Evolutionary conservation across 2,329 filamentous ascomycete genomes (phyloP), one percentile per base, ranked within the genome.

Genomic region (Xylariales sp.): DNA sequence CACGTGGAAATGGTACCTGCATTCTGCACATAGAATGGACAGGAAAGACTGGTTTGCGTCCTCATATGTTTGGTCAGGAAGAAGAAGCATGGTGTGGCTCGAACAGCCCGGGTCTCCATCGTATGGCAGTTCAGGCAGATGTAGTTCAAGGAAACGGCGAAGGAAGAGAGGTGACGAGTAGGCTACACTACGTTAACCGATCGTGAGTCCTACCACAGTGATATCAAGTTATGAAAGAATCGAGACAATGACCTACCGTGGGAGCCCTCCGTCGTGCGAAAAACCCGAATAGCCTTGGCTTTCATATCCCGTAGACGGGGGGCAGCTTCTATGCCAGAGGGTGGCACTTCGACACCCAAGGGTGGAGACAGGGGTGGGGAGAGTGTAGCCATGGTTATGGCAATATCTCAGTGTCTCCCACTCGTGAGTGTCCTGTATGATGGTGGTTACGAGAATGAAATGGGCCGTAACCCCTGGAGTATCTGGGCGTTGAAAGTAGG

Each of bases 161-260:
- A 78, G 69, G 7, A 76, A 64, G 16, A 71, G 68, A 12, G 77
- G 75, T n/a, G 76, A 74, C n/a, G 76, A 75, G 36, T 76, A 75
- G 7, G 71, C 77, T 75, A 62, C 23, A 36, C 8, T 16, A 9
- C n/a, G 55, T 71, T 64, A 69, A 62, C 30, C 46, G 16, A 63
- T 55, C 16, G 9, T 54, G 41, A 46, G 30, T 57, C 14, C 23
- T 8, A 53, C 30, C n/a, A 45, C 5, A 48, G n/a, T 18, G 52
- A 6, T 3, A 9, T 23, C 12, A 48, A 8, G 9, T 41, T 14
- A 48, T 3, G 43, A 46, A 18, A 12, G n/a, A 23, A 64, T 57
- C 10, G 16, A 9, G 41, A 30, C 12, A 5, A 48, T 30, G 32
- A 64, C 64, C 8, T 62, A 71, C 69, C 65, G 45, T 70, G 61